Evolutionary conservation across 2,329 filamentous ascomycete genomes (phyloP), one percentile per base, ranked within the genome.

Genomic region (Nemania abortiva): DNA sequence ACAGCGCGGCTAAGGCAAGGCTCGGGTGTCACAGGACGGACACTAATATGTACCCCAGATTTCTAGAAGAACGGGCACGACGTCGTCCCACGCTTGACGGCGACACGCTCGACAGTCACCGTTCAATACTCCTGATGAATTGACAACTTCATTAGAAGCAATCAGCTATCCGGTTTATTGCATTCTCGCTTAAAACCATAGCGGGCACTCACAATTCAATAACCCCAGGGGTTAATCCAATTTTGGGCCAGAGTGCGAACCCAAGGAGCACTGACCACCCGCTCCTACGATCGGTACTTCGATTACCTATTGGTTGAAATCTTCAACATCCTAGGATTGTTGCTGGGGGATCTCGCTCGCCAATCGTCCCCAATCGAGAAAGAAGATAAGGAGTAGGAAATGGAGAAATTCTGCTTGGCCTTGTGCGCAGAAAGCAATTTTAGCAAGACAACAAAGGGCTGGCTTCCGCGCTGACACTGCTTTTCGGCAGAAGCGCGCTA

Each of bases 41-140:
- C 29, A 20, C 15, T 45, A 22, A 56, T 57, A 66, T 66, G 60
- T 47, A 59, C 55, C 65, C 59, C 65, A 29, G 37, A 22, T 59
- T 59, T 67, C 31, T 39, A n/a, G n/a, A 29, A 22, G 53, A 20
- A 56, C 20, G 13, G 6, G 27, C 50, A 49, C 54, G 54, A 67
- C 59, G 50, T 63, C 53, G n/a, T 10, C 11, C 47, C 22, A 11
- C 13, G 2, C n/a, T n/a, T 31, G 52, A 63, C 61, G 37, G 22
- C 50, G 9, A 45, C 52, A 20, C 15, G 18, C n/a, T 9, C 15
- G 10, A 3, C 29, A 27, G 34, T 29, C 45, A 37, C 37, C 47
- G 4, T 29, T 58, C 34, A 27, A 58, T 45, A 37, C 22, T 47
- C 31, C 4, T 47, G 6, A 39, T 50, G 11, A 39, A 47, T 55